These are phyloP conservation scores for Paecilomyces fulvus DNA, from an alignment of 2,329 filamentous ascomycete species.

Conservation along the genomic window DNA sequence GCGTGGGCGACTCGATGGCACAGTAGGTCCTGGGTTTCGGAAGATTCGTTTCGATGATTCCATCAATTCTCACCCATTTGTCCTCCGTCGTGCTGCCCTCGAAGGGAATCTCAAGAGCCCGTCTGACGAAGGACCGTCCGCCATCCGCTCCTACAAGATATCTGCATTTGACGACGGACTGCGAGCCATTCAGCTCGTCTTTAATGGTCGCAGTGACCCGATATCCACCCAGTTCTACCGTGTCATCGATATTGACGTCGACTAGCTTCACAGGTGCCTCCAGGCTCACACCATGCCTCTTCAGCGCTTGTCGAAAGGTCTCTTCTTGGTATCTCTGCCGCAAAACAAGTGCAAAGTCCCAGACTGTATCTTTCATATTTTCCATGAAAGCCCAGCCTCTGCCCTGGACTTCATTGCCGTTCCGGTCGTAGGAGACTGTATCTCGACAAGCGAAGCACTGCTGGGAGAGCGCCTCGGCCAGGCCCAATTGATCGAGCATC, in stretches of 20 bases:
- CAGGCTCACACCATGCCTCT: slow-evolving; percentile 27
- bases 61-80: slow-evolving; percentile 15
- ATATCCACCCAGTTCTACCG: slow-evolving; percentile 9
- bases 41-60: slow-evolving; percentile 19
- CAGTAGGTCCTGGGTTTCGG: slow-evolving; percentile 12
- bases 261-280: slow-evolving; percentile 30
- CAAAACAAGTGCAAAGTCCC: slow-evolving; percentile 46
- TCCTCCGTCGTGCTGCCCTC: slow-evolving; percentile 28
- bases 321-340: slow-evolving; percentile 50
- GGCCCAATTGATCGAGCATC: slow-evolving; percentile 36
- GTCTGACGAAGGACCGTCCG: slow-evolving; percentile 38
- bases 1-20: slow-evolving; percentile 12
- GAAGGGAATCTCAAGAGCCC: slow-evolving; percentile 29
- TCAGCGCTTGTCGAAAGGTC: slow-evolving; percentile 40
- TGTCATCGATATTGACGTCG: slow-evolving; percentile 30
- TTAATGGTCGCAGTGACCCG: neutral
- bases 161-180: slow-evolving; percentile 3
- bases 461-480: slow-evolving; percentile 54
- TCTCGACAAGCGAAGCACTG: slow-evolving; percentile 11
- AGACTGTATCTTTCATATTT: slow-evolving; percentile 42
- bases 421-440: slow-evolving; percentile 25
- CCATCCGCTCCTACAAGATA: slow-evolving; percentile 43
- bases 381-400: slow-evolving; percentile 41
- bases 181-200: neutral
- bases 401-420: slow-evolving; percentile 19